Base-by-base conservation (phyloP, 257 asterid genomes). In the Rubia yunnanensis region DNA sequence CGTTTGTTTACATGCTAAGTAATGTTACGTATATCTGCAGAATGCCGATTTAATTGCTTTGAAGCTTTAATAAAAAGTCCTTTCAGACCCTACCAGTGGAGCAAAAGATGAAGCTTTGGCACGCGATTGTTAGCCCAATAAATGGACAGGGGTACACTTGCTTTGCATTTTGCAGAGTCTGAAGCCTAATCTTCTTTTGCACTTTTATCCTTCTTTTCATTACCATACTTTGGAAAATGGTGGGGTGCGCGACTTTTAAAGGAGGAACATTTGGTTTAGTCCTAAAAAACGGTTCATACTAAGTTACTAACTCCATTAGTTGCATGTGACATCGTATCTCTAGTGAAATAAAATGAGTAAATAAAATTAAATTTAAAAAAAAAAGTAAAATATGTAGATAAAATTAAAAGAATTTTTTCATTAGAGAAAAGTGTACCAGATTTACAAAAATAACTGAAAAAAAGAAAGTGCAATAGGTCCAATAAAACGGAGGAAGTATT, bases 21-120 rank as follows among this genome's bases (percentile, higher is more conserved):
- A n/a, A n/a, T n/a, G n/a, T n/a, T n/a, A n/a, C n/a, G n/a, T n/a
- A n/a, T n/a, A n/a, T n/a, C 14, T 50, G 30, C 55, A 32, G 48
- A 46, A 61, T 70, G 39, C 31, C 63, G 17, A 60, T 50, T 70
- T 13, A n/a, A 11, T n/a, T 70, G 24, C 68, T 69, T 70, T 18
- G 1, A 3, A n/a, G 24, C 10, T 17, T 23, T 32, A 34, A 27
- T 31, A n/a, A 46, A 61, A 60, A 49, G 63, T 60, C 38, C 24
- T 60, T 5, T 2, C 39, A 3, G 61, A 27, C 55, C 68, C 61
- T 64, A 27, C 30, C 48, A 0, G 26, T 44, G 31, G 58, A 44
- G 50, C 41, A 17, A 17, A 28, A 41, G 14, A 26, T 23, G 30
- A 26, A 26, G 39, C n/a, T 64, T 64, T 46, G 30, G 5, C 41